Conservation (phyloP, 2,329 filamentous ascomycete species). For the Paraconiothyrium sp. region DNA sequence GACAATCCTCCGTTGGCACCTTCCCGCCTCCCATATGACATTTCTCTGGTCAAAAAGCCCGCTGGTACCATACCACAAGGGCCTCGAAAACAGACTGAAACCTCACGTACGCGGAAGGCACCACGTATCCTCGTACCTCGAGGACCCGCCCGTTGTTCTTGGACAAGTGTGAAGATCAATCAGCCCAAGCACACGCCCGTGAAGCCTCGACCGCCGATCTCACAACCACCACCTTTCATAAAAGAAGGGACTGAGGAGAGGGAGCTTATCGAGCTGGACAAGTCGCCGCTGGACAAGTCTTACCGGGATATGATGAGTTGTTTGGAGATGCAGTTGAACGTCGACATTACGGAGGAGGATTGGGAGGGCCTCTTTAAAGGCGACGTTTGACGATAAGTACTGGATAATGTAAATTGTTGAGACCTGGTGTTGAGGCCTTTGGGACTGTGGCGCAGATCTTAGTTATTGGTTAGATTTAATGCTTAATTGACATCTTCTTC, state of each 20-base stretch:
- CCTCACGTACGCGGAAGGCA: background rate
- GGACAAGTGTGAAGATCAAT: background rate
- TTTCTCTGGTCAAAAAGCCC: background rate
- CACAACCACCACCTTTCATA: background rate
- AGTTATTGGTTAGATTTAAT: background rate
- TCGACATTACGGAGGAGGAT: constrained; percentile 7
- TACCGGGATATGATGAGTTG: background rate
- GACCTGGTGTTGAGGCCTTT: background rate
- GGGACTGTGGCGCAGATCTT: background rate
- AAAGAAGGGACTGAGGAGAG: background rate
- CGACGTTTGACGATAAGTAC: constrained; percentile 2
- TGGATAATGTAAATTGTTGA: background rate
- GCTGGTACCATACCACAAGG: too few relatives aligned
- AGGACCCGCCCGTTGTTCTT: background rate
- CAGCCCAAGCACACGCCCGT: background rate
- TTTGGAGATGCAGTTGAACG: background rate
- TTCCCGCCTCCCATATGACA: background rate
- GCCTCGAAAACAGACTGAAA: background rate
- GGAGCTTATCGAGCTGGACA: background rate
- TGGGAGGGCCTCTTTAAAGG: constrained; percentile 15
- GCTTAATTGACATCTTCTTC: background rate
- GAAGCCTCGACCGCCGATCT: background rate
- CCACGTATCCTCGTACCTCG: background rate
- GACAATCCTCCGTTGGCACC: background rate
- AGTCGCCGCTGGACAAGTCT: background rate